These are phyloP conservation scores for Furculomyces boomerangus DNA, from an alignment of 371 early-diverging fungal species.

Conservation along the genomic window DNA sequence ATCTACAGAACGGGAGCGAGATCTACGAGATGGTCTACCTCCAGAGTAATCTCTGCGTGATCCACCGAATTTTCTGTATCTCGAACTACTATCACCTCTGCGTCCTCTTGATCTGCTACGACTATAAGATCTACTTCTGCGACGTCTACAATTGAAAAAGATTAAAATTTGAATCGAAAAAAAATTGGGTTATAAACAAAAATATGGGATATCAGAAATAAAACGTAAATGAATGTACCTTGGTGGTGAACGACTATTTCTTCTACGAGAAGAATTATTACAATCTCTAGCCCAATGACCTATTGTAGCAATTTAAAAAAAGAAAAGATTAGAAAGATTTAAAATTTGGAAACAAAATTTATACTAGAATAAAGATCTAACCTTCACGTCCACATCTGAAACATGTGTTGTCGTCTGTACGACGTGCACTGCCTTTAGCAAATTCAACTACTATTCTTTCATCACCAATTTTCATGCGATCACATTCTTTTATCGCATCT, in stretches of 20 bases:
- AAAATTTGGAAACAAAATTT: background rate
- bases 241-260: background rate
- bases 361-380: constrained; percentile 13
- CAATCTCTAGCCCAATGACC: constrained; percentile 66
- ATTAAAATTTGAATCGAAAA: background rate
- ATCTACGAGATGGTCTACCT: background rate
- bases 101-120: background rate
- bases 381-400: constrained; percentile 49
- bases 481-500: constrained; percentile 37
- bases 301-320: constrained; percentile 9
- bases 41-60: background rate
- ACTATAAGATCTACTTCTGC: background rate
- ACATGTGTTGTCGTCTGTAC: constrained; percentile 36
- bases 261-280: constrained; percentile 2
- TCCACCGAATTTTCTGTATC: background rate
- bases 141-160: background rate
- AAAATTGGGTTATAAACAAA: background rate
- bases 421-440: constrained; percentile 36
- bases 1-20: background rate
- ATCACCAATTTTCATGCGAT: constrained; percentile 36
- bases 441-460: constrained; percentile 40
- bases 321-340: background rate
- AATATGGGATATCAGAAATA: background rate
- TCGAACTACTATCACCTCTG: background rate
- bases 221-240: background rate